Base-by-base conservation (phyloP, 352 stramenopile genomes). In the Peronospora destructor region DNA sequence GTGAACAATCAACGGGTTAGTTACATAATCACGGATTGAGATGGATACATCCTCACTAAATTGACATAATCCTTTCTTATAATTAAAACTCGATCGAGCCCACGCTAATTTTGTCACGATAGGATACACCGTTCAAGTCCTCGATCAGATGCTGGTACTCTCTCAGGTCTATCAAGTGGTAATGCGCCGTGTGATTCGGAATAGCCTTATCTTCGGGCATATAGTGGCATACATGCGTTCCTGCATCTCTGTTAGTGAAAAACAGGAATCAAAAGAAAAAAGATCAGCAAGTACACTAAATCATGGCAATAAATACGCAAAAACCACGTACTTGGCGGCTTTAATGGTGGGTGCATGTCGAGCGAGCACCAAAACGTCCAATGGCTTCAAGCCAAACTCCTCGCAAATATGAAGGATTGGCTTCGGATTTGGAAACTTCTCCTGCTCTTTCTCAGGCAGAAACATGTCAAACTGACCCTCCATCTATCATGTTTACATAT, bases 91-190 rank as follows among this genome's bases (percentile, higher is more conserved):
- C 59, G 32, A 72, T 72, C 16, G 64, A 69, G 37, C 64, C 64
- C 40, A 56, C 42, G 21, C 60, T 69, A 35, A 72, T 72, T 48
- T 66, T 63, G 36, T 67, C 64, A 14, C 77, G 75, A 42, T 88
- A 88, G 23, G 77, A 89, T 19, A 87, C 75, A 37, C 77, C 74
- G 47, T 88, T 86, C 47, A 85, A 85, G 30, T 85, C 75, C 43
- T 88, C 75, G 19, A 89, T 47, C 10, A 89, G 61, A 41, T 75
- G 76, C 61, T 85, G 73, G 28, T 85, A 83, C 30, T 89, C 71
- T 26, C 54, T 64, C 34, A 89, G 56, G 11, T 60, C 57, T 2
- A 64, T 76, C 32, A 89, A 55, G 29, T 84, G 75, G 49, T 85
- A 85, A 53, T 89, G 73, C 12, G 78, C 78, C 33, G 61, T 85